Percentiles rank a stretch among this genome's conserved stretches.
These are phyloP conservation scores for Lipomyces yamadae DNA, from an alignment of 805 yeast species.

Conservation along the genomic window DNA sequence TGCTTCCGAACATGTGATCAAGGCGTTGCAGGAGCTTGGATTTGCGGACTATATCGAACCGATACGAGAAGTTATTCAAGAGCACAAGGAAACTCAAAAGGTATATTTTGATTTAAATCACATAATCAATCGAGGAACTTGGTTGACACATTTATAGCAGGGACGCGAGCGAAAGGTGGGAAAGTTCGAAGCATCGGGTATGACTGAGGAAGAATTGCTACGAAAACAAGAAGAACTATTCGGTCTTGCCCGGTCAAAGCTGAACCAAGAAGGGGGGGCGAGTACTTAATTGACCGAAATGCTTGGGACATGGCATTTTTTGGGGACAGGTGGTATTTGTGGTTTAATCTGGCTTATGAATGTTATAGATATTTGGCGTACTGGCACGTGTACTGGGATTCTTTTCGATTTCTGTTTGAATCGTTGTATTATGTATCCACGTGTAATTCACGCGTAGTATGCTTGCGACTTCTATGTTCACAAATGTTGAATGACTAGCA, in stretches of 20 bases:
- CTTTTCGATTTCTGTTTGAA: not conserved
- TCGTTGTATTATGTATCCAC: not conserved
- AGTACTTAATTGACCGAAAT: not conserved
- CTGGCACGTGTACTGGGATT: slow-evolving; percentile 3
- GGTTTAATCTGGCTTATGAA: not conserved
- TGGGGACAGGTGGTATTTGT: not conserved
- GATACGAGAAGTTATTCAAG: slow-evolving; percentile 75
- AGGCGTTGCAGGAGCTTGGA: slow-evolving; percentile 85
- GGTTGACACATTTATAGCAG: slow-evolving; percentile 20
- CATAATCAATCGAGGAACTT: not conserved
- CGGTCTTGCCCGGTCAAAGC: slow-evolving; percentile 61
- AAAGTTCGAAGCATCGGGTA: slow-evolving; percentile 90
- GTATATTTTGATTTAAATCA: slow-evolving; percentile 41
- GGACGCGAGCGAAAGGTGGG: slow-evolving; percentile 86
- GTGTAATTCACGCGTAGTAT: not conserved
- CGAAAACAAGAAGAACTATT: slow-evolving; percentile 92
- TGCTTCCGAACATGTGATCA: slow-evolving; percentile 93
- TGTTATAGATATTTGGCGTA: slow-evolving; percentile 3
- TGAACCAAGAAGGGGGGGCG: slow-evolving; percentile 21
- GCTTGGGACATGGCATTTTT: not conserved
- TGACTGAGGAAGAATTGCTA: slow-evolving; percentile 88
- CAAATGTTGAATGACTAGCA: not conserved
- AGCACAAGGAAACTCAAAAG: slow-evolving; percentile 86
- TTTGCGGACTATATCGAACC: slow-evolving; percentile 83
- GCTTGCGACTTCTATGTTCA: not conserved